Percentiles rank a stretch among this genome's conserved stretches.
These are phyloP conservation scores for Ogataea methanolica DNA, from an alignment of 805 yeast genomes.

Conservation along the genomic window DNA sequence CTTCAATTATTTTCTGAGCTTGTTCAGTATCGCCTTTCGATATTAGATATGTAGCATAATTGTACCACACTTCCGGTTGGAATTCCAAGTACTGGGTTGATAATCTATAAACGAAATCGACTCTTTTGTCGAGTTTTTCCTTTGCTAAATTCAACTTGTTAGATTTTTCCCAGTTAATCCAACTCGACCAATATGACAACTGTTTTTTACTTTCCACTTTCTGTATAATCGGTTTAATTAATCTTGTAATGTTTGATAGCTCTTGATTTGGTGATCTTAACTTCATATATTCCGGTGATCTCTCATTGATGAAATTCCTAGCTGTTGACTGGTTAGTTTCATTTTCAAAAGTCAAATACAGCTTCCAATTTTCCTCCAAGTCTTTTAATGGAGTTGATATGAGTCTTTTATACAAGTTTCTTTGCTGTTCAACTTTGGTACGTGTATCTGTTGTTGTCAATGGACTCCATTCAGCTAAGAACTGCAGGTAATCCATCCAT, in stretches of 20 bases:
- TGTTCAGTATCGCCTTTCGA: slow-evolving; percentile 10
- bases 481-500: slow-evolving; percentile 82
- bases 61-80: slow-evolving; percentile 75
- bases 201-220: slow-evolving; percentile 33
- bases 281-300: slow-evolving; percentile 79
- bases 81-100: slow-evolving; percentile 58
- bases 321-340: slow-evolving; percentile 71
- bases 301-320: slow-evolving; percentile 77
- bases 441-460: slow-evolving; percentile 79
- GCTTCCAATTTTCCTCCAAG: slow-evolving; percentile 74
- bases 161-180: slow-evolving; percentile 76
- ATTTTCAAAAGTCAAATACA: slow-evolving; percentile 81
- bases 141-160: slow-evolving; percentile 63
- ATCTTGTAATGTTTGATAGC: slow-evolving; percentile 50
- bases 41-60: slow-evolving; percentile 33
- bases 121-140: slow-evolving; percentile 47
- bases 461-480: slow-evolving; percentile 75
- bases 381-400: slow-evolving; percentile 72
- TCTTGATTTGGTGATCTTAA: slow-evolving; percentile 77
- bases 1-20: slow-evolving; percentile 41
- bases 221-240: slow-evolving; percentile 13
- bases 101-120: slow-evolving; percentile 68
- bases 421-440: slow-evolving; percentile 69
- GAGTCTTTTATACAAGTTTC: slow-evolving; percentile 67
- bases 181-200: slow-evolving; percentile 55